Evolutionary conservation across 495 filamentous ascomycete species (phyloP).

Genomic region (Cercophora newfieldiana): DNA sequence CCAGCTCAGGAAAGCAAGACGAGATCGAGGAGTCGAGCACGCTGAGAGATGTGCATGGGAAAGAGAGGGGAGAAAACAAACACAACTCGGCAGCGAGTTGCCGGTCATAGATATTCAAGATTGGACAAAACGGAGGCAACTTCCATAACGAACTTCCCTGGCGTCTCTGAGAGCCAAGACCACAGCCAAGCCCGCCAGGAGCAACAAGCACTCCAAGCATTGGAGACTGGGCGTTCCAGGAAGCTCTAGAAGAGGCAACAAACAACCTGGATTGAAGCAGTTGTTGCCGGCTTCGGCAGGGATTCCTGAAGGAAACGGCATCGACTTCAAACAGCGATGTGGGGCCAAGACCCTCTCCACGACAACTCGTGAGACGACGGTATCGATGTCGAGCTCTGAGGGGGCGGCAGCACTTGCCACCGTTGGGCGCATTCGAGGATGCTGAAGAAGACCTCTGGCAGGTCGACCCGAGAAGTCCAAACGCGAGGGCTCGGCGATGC

Average conservation of each 20-base stretch:
- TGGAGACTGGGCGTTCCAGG: not conserved
- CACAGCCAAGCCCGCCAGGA: not conserved
- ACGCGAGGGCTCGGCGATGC: not conserved
- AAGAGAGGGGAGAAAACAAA: not conserved
- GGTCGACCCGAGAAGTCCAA: not conserved
- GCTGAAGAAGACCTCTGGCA: not conserved
- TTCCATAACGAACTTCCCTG: not conserved
- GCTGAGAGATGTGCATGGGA: not conserved
- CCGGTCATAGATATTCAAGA: not conserved
- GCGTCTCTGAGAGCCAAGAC: not conserved
- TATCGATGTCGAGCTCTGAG: not conserved
- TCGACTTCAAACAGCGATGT: constrained; percentile 2
- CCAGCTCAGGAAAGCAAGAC: not conserved
- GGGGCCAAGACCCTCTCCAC: not conserved
- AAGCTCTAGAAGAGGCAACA: not conserved
- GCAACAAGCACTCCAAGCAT: constrained; percentile 8
- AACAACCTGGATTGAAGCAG: not conserved
- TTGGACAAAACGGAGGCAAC: not conserved
- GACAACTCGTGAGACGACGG: not conserved
- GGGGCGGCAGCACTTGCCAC: not conserved
- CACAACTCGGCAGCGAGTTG: not conserved
- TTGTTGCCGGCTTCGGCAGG: not conserved
- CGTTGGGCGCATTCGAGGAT: not conserved
- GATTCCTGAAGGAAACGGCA: not conserved
- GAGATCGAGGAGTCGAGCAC: not conserved